These are phyloP conservation scores for Aspergillus indologenus DNA, from an alignment of 495 filamentous ascomycete species.

Conservation along the genomic window DNA sequence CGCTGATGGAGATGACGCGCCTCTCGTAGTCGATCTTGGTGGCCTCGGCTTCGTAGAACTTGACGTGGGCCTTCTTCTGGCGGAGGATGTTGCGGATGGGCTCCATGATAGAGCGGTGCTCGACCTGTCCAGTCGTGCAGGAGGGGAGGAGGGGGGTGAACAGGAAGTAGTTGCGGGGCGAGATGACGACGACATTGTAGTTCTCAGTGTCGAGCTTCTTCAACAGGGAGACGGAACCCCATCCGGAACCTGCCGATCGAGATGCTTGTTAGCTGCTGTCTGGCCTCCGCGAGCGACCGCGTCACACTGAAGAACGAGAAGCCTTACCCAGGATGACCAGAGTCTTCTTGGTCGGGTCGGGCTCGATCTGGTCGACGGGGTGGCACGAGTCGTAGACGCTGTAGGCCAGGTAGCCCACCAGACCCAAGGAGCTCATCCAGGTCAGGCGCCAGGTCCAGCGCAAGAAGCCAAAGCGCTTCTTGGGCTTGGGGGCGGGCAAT, in stretches of 20 bases:
- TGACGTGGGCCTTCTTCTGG: slow-evolving; percentile 85
- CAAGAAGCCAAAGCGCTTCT: slow-evolving; percentile 51
- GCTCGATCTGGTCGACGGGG: slow-evolving; percentile 73
- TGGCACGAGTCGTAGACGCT: slow-evolving; percentile 76
- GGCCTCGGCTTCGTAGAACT: slow-evolving; percentile 97
- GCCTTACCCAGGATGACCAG: slow-evolving; percentile 88
- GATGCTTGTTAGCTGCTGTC: slow-evolving; percentile 1
- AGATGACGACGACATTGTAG: slow-evolving; percentile 95
- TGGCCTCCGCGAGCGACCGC: slow-evolving; percentile 4
- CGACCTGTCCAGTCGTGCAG: slow-evolving; percentile 94
- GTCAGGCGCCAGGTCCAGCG: slow-evolving; percentile 74
- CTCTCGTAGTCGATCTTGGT: slow-evolving; percentile 93
- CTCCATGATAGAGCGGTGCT: slow-evolving; percentile 99
- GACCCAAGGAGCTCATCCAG: slow-evolving; percentile 64
- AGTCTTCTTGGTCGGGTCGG: slow-evolving; percentile 92
- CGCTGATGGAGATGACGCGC: slow-evolving; percentile 82
- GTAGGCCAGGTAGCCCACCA: slow-evolving; percentile 70
- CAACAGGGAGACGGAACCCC: slow-evolving; percentile 92
- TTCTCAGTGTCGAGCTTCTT: slow-evolving; percentile 98
- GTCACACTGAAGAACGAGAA: neutral
- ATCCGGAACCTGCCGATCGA: slow-evolving; percentile 72
- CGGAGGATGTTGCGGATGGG: slow-evolving; percentile 91
- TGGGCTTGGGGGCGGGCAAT: slow-evolving; percentile 38
- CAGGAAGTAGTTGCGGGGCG: slow-evolving; percentile 98
- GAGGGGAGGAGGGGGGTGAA: slow-evolving; percentile 97